Percentiles rank a stretch among this genome's conserved stretches.
phyloP scores from a whole-genome alignment of 2,329 filamentous ascomycete species.

The Paecilomyces fulvus region DNA sequence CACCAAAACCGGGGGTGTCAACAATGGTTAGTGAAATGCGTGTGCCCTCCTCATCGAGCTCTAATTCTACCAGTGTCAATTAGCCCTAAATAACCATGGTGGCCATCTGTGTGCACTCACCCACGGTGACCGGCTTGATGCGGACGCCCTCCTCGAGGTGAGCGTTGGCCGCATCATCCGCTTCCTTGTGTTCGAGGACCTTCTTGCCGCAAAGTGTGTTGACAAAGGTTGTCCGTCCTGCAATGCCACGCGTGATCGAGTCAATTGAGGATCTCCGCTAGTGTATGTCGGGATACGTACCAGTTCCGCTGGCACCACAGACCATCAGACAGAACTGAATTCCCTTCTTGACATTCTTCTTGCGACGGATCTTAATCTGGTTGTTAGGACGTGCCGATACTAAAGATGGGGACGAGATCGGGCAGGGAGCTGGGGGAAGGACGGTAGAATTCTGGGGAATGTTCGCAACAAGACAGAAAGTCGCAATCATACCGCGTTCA shows the following conservation, averaged over 20 bases:
- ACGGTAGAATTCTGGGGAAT: conserved; percentile 13
- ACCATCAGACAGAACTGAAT: conserved; percentile 99
- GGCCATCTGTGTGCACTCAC: conserved; percentile 46
- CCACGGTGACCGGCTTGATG: conserved; percentile 97
- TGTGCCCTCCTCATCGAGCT: conserved; percentile 96
- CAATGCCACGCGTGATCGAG: not conserved
- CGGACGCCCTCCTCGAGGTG: conserved; percentile 94
- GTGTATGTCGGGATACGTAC: conserved; percentile 45
- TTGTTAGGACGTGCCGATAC: not conserved
- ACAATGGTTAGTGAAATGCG: conserved; percentile 97
- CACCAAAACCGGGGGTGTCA: conserved; percentile 95
- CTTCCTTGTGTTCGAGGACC: conserved; percentile 84
- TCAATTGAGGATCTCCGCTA: not conserved
- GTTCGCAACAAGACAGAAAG: conserved; percentile 11
- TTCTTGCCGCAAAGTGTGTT: conserved; percentile 97
- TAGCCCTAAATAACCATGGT: conserved; percentile 3
- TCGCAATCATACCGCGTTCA: conserved; percentile 43
- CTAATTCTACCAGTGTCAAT: conserved; percentile 56
- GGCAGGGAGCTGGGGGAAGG: conserved; percentile 12
- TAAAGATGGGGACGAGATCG: not conserved
- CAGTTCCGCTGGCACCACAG: conserved; percentile 96
- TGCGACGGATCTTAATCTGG: conserved; percentile 92
- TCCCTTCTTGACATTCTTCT: conserved; percentile 99
- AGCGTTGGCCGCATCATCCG: conserved; percentile 78
- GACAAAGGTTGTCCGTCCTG: conserved; percentile 96